phyloP scores from a whole-genome alignment of 2,329 filamentous ascomycete species.

The Helotiales sp. region DNA sequence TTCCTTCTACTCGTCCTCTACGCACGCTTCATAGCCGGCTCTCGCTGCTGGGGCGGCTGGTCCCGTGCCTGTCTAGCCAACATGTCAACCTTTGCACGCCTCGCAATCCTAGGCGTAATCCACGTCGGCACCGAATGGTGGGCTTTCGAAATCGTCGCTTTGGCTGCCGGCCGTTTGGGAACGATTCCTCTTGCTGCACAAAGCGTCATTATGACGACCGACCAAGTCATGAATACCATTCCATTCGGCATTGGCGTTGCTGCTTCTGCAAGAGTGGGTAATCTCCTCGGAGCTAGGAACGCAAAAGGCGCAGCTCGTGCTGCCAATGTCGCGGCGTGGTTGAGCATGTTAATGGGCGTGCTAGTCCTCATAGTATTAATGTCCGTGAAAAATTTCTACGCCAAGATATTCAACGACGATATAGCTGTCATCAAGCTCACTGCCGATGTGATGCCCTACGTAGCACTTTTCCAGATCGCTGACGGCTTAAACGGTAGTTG shows the following conservation, averaged over 20 bases:
- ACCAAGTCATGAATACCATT: slow-evolving; percentile 80
- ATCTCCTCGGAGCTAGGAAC: slow-evolving; percentile 74
- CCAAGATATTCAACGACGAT: slow-evolving; percentile 82
- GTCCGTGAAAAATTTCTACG: slow-evolving; percentile 73
- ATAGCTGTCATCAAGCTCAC: slow-evolving; percentile 73
- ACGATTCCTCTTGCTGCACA: slow-evolving; percentile 82
- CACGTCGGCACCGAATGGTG: slow-evolving; percentile 94
- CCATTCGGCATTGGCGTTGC: slow-evolving; percentile 88
- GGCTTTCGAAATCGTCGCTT: slow-evolving; percentile 89
- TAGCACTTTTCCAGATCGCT: slow-evolving; percentile 88
- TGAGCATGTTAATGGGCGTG: slow-evolving; percentile 72
- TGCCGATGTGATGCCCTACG: slow-evolving; percentile 79
- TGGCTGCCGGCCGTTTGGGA: slow-evolving; percentile 80
- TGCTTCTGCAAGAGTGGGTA: slow-evolving; percentile 77
- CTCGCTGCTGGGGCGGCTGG: slow-evolving; percentile 81
- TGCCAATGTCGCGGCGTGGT: slow-evolving; percentile 74
- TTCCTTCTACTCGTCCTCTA: slow-evolving; percentile 79
- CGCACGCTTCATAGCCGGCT: slow-evolving; percentile 70
- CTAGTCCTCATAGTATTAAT: slow-evolving; percentile 72
- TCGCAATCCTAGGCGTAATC: slow-evolving; percentile 77
- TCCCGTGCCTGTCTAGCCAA: slow-evolving; percentile 68
- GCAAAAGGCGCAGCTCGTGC: slow-evolving; percentile 70
- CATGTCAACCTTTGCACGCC: slow-evolving; percentile 70
- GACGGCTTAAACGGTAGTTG: slow-evolving; percentile 87
- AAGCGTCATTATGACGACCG: slow-evolving; percentile 87